A percentile compares a stretch with the other conserved stretches of the same genome.
Evolutionary conservation across 352 stramenopile species (phyloP).

Genomic region (Phytophthora podocarpi): DNA sequence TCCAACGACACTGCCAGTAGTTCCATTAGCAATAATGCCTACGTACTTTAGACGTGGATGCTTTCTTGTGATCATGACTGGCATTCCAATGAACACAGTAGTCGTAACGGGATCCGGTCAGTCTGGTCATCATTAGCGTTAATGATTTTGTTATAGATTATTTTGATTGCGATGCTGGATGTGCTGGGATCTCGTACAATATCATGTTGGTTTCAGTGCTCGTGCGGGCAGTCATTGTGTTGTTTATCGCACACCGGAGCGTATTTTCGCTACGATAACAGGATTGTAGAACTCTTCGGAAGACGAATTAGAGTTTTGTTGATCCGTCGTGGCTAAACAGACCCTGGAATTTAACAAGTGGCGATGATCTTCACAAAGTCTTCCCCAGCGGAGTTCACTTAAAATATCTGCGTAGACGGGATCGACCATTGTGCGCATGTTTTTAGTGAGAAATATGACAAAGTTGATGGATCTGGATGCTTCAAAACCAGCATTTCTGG

Average conservation of each 20-base stretch:
- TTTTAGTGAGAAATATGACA: constrained; percentile 7
- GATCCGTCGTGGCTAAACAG: too few relatives aligned
- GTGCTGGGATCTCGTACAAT: background rate
- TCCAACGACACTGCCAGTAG: background rate
- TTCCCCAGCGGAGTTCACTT: background rate
- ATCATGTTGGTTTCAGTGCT: background rate
- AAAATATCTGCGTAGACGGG: background rate
- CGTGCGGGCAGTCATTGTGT: background rate
- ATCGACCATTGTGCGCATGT: constrained; percentile 1
- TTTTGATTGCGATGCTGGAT: too few relatives aligned
- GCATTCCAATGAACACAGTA: background rate
- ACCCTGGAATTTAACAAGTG: too few relatives aligned
- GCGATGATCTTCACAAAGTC: too few relatives aligned
- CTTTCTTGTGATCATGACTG: background rate
- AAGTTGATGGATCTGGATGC: constrained; percentile 10
- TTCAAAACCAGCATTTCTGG: too few relatives aligned
- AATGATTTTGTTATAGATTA: background rate
- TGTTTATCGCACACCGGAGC: background rate
- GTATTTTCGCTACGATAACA: too few relatives aligned
- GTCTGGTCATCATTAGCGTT: background rate
- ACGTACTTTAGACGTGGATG: background rate
- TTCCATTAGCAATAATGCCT: background rate
- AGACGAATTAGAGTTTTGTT: too few relatives aligned
- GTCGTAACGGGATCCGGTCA: background rate
- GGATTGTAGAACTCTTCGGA: too few relatives aligned